Conservation (phyloP, 768 basidiomycete genomes). For the Suillus ampliporus region DNA sequence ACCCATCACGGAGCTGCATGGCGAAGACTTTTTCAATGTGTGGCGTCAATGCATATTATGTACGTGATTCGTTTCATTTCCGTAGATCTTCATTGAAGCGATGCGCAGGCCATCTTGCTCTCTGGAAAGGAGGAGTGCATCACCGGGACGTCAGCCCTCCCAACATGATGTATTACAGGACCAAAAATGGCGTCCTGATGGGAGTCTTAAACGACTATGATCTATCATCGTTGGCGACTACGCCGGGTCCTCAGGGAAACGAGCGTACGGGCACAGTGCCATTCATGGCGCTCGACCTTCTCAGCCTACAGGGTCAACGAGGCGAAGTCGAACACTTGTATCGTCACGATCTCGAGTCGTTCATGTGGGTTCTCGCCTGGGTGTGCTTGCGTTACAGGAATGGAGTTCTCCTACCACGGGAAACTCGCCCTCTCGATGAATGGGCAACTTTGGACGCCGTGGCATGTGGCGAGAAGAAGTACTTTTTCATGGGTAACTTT, state of each 20-base stretch:
- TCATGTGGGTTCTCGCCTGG: not conserved
- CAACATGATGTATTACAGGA: conserved; percentile 22
- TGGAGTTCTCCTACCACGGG: too few species aligned
- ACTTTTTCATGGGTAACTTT: too few species aligned
- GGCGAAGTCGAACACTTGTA: too few species aligned
- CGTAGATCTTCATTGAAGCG: not conserved
- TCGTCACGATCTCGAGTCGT: too few species aligned
- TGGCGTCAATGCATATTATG: not conserved
- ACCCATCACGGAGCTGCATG: not conserved
- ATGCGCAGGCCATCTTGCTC: not conserved
- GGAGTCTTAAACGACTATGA: conserved; percentile 27
- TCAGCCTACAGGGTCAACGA: too few species aligned
- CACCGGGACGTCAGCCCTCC: conserved; percentile 13
- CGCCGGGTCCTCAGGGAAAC: too few species aligned
- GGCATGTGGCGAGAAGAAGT: too few species aligned
- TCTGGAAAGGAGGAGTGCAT: not conserved
- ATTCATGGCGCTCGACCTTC: too few species aligned
- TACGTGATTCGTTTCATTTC: not conserved
- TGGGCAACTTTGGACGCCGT: too few species aligned
- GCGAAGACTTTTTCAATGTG: not conserved
- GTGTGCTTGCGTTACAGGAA: too few species aligned
- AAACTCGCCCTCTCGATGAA: too few species aligned
- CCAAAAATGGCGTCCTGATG: not conserved
- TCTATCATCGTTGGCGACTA: not conserved
- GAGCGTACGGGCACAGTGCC: too few species aligned